These are phyloP conservation scores for Aspergillus sp. DNA, from an alignment of 2,329 filamentous ascomycete genomes.

Conservation along the genomic window DNA sequence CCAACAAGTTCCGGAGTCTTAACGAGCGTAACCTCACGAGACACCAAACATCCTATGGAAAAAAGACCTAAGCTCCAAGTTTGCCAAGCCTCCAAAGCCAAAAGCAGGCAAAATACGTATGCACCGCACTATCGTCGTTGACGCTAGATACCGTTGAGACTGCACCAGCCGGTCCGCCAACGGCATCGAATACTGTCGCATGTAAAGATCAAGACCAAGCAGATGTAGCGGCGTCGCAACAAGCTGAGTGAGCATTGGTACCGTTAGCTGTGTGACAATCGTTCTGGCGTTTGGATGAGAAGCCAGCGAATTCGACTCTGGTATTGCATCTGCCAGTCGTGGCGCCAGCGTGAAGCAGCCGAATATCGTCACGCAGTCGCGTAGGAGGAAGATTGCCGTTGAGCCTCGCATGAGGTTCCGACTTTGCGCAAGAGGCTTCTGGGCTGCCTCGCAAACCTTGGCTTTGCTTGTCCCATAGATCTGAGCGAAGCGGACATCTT, in stretches of 20 bases:
- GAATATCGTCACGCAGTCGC: slow-evolving; percentile 86
- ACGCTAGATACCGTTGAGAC: slow-evolving; percentile 73
- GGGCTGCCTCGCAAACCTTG: not conserved
- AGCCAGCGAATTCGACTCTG: slow-evolving; percentile 23
- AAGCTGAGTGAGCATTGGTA: slow-evolving; percentile 76
- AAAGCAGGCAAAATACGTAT: slow-evolving; percentile 86
- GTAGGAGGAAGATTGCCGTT: slow-evolving; percentile 69
- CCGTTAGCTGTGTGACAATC: slow-evolving; percentile 68
- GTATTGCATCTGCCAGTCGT: slow-evolving; percentile 26
- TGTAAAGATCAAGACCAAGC: slow-evolving; percentile 84
- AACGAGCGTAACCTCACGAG: not conserved
- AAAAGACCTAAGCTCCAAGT: slow-evolving; percentile 45
- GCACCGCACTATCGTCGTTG: slow-evolving; percentile 74
- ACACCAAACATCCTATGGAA: not conserved
- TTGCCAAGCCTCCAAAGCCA: slow-evolving; percentile 84
- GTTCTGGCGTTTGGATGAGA: slow-evolving; percentile 28
- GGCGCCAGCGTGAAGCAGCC: slow-evolving; percentile 37
- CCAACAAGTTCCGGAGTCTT: not conserved
- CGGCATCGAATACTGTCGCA: slow-evolving; percentile 57
- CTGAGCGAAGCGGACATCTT: slow-evolving; percentile 57
- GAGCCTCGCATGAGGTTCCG: slow-evolving; percentile 7
- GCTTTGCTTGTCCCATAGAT: slow-evolving; percentile 61
- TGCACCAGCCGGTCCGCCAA: slow-evolving; percentile 63
- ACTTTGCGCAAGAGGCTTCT: not conserved
- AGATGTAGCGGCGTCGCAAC: slow-evolving; percentile 81